These are phyloP conservation scores for Heliocybe sulcata DNA, from an alignment of 1,284 basidiomycete genomes.

Conservation along the genomic window DNA sequence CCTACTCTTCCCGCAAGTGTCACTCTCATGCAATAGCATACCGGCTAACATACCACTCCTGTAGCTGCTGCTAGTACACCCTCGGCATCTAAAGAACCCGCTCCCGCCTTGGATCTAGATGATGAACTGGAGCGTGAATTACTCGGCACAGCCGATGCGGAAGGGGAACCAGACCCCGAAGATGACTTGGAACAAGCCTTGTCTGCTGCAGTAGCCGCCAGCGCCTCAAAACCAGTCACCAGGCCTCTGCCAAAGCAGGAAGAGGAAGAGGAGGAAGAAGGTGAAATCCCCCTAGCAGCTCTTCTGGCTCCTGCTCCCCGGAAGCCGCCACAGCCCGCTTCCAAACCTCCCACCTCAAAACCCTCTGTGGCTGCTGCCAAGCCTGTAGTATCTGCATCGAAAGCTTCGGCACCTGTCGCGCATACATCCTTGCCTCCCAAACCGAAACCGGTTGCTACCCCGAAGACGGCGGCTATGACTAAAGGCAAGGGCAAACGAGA, in stretches of 20 bases:
- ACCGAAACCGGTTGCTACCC: slow-evolving; percentile 14
- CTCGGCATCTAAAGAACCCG: not conserved
- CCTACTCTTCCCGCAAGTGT: slow-evolving; percentile 33
- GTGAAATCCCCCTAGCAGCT: slow-evolving; percentile 17
- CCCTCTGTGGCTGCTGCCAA: not conserved
- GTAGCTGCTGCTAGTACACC: slow-evolving; percentile 8
- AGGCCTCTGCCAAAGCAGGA: not conserved
- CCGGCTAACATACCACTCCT: not conserved
- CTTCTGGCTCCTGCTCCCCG: not conserved
- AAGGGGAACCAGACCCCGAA: slow-evolving; percentile 17
- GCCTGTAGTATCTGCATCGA: slow-evolving; percentile 4
- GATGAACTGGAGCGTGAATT: slow-evolving; percentile 21
- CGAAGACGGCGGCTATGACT: slow-evolving; percentile 1
- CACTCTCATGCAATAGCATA: slow-evolving; percentile 15
- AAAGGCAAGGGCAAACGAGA: slow-evolving; percentile 14
- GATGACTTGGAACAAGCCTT: slow-evolving; percentile 25
- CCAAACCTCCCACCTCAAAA: not conserved
- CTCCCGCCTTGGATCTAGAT: slow-evolving; percentile 19
- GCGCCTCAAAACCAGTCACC: slow-evolving; percentile 4
- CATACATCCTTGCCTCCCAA: slow-evolving; percentile 17
- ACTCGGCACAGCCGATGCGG: not conserved
- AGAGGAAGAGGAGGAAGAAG: slow-evolving; percentile 32
- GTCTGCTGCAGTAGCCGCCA: not conserved
- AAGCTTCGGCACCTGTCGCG: slow-evolving; percentile 6
- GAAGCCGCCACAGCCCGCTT: not conserved